Evolutionary conservation across 164 flowering plant genomes (phyloP).

Genomic region (Sedum album): DNA sequence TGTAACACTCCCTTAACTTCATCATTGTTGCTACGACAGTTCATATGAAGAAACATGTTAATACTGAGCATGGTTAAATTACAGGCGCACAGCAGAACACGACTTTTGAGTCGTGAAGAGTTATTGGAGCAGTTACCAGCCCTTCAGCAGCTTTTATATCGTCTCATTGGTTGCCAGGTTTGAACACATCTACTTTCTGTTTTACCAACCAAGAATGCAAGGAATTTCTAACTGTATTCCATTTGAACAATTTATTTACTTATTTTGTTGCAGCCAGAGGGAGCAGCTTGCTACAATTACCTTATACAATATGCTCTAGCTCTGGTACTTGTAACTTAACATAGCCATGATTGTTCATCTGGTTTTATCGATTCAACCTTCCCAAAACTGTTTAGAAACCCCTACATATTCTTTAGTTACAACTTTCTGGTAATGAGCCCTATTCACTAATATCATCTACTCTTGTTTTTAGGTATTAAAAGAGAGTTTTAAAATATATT

Average conservation of each 20-base stretch:
- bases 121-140: conserved; percentile 85
- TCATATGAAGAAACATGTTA: neutral
- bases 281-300: conserved; percentile 67
- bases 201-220: neutral
- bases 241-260: neutral
- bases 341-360: neutral
- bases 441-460: neutral
- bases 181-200: neutral
- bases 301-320: conserved; percentile 94
- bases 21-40: neutral
- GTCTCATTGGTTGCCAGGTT: conserved; percentile 34
- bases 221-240: neutral
- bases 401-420: neutral
- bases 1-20: neutral
- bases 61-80: neutral
- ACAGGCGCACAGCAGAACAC: conserved; percentile 69
- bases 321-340: conserved; percentile 47
- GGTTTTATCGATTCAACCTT: neutral
- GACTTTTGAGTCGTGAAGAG: conserved; percentile 48
- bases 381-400: neutral
- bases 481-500: conserved; percentile 96
- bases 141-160: conserved; percentile 71
- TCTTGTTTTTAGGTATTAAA: conserved; percentile 64
- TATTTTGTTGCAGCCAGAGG: conserved; percentile 85
- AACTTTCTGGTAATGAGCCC: neutral